A percentile compares a stretch with the other conserved stretches of the same genome.
phyloP scores from a whole-genome alignment of 345 rosid genomes.

The Linum tenue region DNA sequence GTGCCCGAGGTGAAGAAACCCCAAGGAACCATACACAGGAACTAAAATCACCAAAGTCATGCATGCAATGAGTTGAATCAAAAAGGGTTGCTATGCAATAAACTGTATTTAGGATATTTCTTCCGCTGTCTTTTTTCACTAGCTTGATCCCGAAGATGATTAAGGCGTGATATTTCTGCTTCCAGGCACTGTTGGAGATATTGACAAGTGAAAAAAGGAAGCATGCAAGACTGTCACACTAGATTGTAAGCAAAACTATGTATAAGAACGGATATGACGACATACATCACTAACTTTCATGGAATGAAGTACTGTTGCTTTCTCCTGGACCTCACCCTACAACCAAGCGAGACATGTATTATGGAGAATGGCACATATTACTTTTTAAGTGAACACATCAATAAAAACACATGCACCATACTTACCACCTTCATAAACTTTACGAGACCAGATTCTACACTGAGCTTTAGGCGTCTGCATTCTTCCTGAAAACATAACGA shows the following conservation, averaged over 20 bases:
- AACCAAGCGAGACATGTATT: slow-evolving; percentile 4
- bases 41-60: too few relatives aligned
- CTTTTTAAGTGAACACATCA: slow-evolving; percentile 6
- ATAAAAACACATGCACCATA: slow-evolving; percentile 3
- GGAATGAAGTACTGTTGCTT: slow-evolving; percentile 52
- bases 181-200: slow-evolving; percentile 50
- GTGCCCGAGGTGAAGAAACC: not conserved
- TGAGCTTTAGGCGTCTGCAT: slow-evolving; percentile 55
- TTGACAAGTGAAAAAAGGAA: slow-evolving; percentile 2
- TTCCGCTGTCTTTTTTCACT: slow-evolving; percentile 64
- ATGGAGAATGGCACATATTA: not conserved
- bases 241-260: not conserved
- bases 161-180: slow-evolving; percentile 51
- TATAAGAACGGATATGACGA: slow-evolving; percentile 3
- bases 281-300: slow-evolving; percentile 62
- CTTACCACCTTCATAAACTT: slow-evolving; percentile 68
- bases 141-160: slow-evolving; percentile 78
- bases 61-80: not conserved
- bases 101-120: slow-evolving; percentile 68
- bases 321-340: slow-evolving; percentile 75
- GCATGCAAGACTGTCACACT: not conserved
- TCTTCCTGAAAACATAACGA: slow-evolving; percentile 52
- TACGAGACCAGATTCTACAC: slow-evolving; percentile 59
- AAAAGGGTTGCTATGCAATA: not conserved
- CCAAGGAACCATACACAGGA: not conserved